Evolutionary conservation across 1,284 basidiomycete species (phyloP), one percentile per base, ranked within the genome.

Genomic region (Farysia itapuensis): DNA sequence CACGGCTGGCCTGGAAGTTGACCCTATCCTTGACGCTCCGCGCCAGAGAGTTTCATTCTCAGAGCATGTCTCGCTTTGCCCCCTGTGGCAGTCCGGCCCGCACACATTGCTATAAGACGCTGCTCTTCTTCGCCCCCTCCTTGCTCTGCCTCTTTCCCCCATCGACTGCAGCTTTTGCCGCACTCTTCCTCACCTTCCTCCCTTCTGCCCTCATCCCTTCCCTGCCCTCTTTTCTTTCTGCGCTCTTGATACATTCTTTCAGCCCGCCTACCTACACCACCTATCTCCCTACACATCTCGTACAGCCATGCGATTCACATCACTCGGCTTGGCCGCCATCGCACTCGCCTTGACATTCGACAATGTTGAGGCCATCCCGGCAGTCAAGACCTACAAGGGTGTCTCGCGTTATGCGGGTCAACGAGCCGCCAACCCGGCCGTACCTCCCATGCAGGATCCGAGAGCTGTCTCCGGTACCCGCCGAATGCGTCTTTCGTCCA

Each of bases 331-430:
- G 32, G 58, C 47, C 21, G 51, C 58, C 39, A 54, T 61, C 24
- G 51, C 58, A 9, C 40, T 61, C 21, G 51, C 51, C 47, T 44
- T 61, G 38, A 54, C 53, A 51, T 50, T 44, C 4, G 51, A 54
- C 40, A 54, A 48, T 37, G 26, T 43, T 28, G 51, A 54, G 23
- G 63, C 63, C 15, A 31, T 66, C 4, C 63, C 63, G 22, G 50
- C 53, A 33, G 43, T 66, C 22, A 42, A 44, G 29, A 43, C 22
- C 22, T 63, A 61, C 42, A 56, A 56, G 29, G 63, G 63, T 25
- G 49, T 57, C 19, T 60, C 56, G 22, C 51, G 48, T 1, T 66
- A 66, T 42, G 42, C 26, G 26, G 58, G 47, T 12, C 28, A 38
- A 31, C 43, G 46, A 36, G 46, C 35, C 1, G 49, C 48, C 31